Conservation (phyloP, 2,329 filamentous ascomycete genomes). For the Aspergillus pseudonomiae region DNA sequence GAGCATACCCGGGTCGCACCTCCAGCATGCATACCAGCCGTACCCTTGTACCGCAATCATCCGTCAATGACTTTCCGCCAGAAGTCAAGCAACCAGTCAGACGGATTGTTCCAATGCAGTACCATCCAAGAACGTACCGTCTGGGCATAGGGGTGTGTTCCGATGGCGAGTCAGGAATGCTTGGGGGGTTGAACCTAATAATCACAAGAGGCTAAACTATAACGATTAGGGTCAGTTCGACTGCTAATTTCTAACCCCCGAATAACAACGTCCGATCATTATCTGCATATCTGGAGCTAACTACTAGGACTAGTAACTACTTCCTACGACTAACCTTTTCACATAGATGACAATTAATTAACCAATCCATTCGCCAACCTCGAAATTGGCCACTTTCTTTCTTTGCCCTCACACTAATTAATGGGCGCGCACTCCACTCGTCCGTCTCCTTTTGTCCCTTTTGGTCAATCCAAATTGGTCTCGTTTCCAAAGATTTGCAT, state of each 20-base stretch:
- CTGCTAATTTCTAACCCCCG: neutral
- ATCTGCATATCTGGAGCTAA: constrained; percentile 14
- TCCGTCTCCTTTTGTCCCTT: neutral
- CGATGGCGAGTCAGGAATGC: constrained; percentile 6
- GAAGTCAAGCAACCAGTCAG: constrained; percentile 2
- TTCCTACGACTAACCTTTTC: neutral
- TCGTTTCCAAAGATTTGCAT: constrained; percentile 23
- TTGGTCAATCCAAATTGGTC: neutral
- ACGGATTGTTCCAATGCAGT: neutral
- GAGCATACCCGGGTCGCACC: constrained; percentile 4
- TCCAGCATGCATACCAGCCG: neutral
- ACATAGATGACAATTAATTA: neutral
- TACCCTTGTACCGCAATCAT: constrained; percentile 6
- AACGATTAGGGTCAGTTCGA: constrained; percentile 9
- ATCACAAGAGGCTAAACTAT: constrained; percentile 6
- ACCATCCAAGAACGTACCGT: neutral
- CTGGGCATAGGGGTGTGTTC: neutral
- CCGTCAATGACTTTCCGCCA: neutral
- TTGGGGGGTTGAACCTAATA: neutral
- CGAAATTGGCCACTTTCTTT: neutral
- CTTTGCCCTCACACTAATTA: neutral
- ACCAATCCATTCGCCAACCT: neutral
- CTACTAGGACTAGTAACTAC: neutral
- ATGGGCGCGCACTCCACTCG: neutral
- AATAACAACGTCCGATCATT: constrained; percentile 17